A percentile compares a stretch with the other conserved stretches of the same genome.
phyloP scores from a whole-genome alignment of 78 protist genomes.

The Speleostelium caveatum region DNA sequence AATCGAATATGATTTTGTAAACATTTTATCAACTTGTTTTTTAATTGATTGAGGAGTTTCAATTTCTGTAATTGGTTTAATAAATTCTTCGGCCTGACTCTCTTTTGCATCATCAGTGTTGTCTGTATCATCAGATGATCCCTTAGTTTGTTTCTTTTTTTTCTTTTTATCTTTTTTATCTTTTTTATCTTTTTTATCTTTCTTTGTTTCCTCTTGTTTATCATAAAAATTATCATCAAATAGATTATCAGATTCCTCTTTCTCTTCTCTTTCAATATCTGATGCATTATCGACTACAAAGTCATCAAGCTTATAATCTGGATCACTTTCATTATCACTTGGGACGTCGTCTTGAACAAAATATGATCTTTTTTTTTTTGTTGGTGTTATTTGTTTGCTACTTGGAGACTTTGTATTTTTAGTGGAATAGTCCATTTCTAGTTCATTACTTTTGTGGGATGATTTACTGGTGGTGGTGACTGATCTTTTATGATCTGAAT shows the following conservation, averaged over 20 bases:
- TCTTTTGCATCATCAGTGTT: no score
- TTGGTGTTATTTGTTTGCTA: neutral
- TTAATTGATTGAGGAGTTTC: neutral
- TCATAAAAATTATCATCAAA: neutral
- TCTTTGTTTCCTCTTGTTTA: neutral
- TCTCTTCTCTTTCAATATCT: conserved; percentile 19
- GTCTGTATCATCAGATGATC: neutral
- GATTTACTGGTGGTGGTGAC: no score
- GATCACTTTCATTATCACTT: conserved; percentile 15
- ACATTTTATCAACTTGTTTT: conserved; percentile 15
- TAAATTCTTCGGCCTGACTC: neutral
- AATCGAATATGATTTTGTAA: conserved; percentile 18
- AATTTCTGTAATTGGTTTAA: neutral
- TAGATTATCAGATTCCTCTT: conserved; percentile 1
- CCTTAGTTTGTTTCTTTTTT: neutral
- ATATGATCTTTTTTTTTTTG: neutral
- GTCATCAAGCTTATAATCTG: conserved; percentile 21
- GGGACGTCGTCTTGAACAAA: conserved; percentile 18
- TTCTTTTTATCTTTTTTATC: neutral
- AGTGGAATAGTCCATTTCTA: no score
- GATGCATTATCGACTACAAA: conserved; percentile 69
- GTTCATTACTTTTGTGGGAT: no score
- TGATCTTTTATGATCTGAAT: no score
- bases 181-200: neutral
- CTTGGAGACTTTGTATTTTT: neutral